Percentiles rank a stretch among this genome's conserved stretches.
phyloP scores from a whole-genome alignment of 768 basidiomycete genomes.

The Mycena capillaripes region DNA sequence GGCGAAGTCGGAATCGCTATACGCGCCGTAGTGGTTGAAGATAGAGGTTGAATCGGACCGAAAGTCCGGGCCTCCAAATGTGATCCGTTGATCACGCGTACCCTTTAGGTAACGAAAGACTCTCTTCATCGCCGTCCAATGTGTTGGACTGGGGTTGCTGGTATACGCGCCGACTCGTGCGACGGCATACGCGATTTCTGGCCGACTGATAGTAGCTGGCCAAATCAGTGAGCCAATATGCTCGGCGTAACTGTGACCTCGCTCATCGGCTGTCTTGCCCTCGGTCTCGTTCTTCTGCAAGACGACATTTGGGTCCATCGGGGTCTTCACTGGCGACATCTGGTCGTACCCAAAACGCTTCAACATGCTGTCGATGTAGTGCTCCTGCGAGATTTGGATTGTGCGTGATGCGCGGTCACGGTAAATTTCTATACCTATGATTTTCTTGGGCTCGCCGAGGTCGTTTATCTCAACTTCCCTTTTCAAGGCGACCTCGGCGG shows the following conservation, averaged over 20 bases:
- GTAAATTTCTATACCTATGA: slow-evolving; percentile 44
- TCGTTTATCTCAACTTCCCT: neutral
- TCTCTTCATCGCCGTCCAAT: slow-evolving; percentile 19
- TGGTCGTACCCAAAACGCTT: slow-evolving; percentile 19
- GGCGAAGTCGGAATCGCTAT: no score
- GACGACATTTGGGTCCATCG: slow-evolving; percentile 19
- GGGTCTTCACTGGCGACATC: slow-evolving; percentile 18
- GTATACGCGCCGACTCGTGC: slow-evolving; percentile 13
- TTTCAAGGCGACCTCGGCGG: neutral
- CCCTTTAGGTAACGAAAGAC: slow-evolving; percentile 11
- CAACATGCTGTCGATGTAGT: slow-evolving; percentile 10
- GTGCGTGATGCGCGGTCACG: neutral
- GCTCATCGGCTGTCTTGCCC: neutral
- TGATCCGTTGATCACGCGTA: neutral
- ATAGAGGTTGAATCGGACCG: neutral
- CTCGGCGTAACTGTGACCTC: slow-evolving; percentile 10
- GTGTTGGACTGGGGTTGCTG: neutral
- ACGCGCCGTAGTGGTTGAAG: slow-evolving; percentile 13
- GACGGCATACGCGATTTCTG: no score
- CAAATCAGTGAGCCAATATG: slow-evolving; percentile 43
- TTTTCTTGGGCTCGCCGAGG: slow-evolving; percentile 24
- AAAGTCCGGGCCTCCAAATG: slow-evolving; percentile 1
- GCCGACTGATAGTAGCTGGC: slow-evolving; percentile 30
- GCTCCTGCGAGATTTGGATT: slow-evolving; percentile 12
- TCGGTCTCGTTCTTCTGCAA: slow-evolving; percentile 2